These are phyloP conservation scores for Colletotrichum eremochloae DNA, from an alignment of 2,329 filamentous ascomycete species.

Conservation along the genomic window DNA sequence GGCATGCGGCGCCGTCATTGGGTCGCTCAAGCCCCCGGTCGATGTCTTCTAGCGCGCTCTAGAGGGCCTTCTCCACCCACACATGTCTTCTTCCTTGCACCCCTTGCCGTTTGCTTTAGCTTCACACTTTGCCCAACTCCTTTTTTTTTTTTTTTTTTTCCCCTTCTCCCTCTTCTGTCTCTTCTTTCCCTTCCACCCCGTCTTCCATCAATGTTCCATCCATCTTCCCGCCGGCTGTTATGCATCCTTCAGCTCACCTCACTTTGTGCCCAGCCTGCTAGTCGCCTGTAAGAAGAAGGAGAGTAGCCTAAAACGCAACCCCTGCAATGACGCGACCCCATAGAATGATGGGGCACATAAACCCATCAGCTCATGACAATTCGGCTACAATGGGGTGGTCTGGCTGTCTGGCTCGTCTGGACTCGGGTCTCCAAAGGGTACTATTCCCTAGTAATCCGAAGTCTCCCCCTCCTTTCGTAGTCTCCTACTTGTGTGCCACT, in stretches of 20 bases:
- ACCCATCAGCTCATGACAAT: neutral
- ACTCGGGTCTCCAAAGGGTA: neutral
- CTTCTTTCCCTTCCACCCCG: slow-evolving; percentile 9
- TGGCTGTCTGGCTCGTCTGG: slow-evolving; percentile 9
- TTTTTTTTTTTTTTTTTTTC: no score
- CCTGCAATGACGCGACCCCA: slow-evolving; percentile 19
- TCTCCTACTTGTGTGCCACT: neutral
- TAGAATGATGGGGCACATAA: slow-evolving; percentile 12
- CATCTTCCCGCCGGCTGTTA: neutral
- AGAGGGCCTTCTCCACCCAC: slow-evolving; percentile 18
- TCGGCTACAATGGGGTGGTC: slow-evolving; percentile 3
- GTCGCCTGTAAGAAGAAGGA: neutral
- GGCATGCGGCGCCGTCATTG: slow-evolving; percentile 18
- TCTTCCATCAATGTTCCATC: slow-evolving; percentile 23
- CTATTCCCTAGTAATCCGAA: slow-evolving; percentile 22
- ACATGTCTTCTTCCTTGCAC: slow-evolving; percentile 17
- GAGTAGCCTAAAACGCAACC: neutral
- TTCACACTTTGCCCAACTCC: slow-evolving; percentile 1
- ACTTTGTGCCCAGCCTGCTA: neutral
- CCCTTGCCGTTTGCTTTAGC: slow-evolving; percentile 5
- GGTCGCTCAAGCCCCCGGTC: slow-evolving; percentile 7
- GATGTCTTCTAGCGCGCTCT: slow-evolving; percentile 39
- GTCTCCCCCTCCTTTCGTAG: neutral
- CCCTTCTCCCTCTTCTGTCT: neutral
- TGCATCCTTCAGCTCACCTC: slow-evolving; percentile 1